These are phyloP conservation scores for Solanum etuberosum DNA, from an alignment of 257 asterid genomes.

Conservation along the genomic window DNA sequence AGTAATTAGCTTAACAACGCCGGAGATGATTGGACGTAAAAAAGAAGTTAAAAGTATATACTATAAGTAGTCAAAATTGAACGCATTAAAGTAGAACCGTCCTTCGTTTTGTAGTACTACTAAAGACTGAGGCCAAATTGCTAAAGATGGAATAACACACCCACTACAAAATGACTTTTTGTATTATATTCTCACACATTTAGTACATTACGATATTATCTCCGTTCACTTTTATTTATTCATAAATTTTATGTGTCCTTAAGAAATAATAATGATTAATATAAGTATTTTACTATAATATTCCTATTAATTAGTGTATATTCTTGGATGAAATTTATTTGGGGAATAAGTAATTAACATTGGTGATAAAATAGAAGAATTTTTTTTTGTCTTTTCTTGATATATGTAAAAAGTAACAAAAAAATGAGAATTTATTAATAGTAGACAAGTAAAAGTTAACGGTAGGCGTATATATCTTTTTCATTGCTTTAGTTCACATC, in stretches of 20 bases:
- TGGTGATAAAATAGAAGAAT: fast-evolving
- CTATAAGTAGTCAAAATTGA: neutral
- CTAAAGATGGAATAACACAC: neutral
- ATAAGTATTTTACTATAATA: too few species aligned
- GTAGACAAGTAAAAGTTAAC: neutral
- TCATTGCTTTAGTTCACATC: neutral
- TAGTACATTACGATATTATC: neutral
- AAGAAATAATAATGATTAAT: too few species aligned
- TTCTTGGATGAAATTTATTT: neutral
- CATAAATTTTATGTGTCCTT: too few species aligned
- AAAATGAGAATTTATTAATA: too few species aligned
- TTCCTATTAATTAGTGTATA: neutral
- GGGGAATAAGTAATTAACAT: too few species aligned
- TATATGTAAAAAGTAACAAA: too few species aligned
- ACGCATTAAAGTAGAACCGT: neutral
- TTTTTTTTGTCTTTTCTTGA: neutral
- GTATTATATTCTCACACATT: neutral
- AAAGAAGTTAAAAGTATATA: neutral
- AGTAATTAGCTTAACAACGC: neutral
- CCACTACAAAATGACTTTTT: neutral
- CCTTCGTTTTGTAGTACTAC: neutral
- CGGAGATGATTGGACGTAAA: neutral
- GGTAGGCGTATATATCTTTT: neutral
- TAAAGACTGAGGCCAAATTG: neutral
- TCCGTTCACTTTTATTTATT: too few species aligned